Base-by-base conservation (phyloP, 805 yeast species). In the Candida sanyiensis region DNA sequence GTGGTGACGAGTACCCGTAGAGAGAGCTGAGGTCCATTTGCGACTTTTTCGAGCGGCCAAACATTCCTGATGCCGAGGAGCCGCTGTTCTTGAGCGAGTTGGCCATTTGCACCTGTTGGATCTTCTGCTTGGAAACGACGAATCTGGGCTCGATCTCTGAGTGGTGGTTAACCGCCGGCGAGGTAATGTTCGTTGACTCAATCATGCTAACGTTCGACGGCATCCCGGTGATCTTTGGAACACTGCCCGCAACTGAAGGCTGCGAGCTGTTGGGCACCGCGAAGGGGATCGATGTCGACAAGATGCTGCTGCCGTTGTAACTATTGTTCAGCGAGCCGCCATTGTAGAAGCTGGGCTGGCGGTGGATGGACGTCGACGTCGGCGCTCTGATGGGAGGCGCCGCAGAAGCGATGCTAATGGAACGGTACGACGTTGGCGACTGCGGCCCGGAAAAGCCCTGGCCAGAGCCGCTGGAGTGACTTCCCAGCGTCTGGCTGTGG, bases 71-170 rank as follows among this genome's bases (percentile, higher is more conserved):
- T 70, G n/a, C n/a, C n/a, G 42, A 33, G 7, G 35, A 37, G 0
- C 49, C 24, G 6, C 37, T 38, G 1, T 47, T 44, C 22, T 51
- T 51, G 28, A 45, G 32, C 7, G 51, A 42, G 20, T 47, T 43
- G 5, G 55, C 53, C 13, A 46, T 43, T 30, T 50, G 54, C 10
- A 44, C 50, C 15, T 49, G 54, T 19, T 48, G 79, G 18, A 80
- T 76, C 38, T 83, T 74, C 44, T 82, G 93, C 51, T 85, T 77
- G 9, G 94, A 83, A 28, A 88, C 82, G 35, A 88, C 77, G 55
- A 88, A 87, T 30, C 96, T 70, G 12, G 94, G 83, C 55, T 87
- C 96, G n/a, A 88, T 78, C 23, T 77, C 70, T 12, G 70, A 66
- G 15, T 75, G 62, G 16, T 63, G 53, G 28, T 66, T 55, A 6